A percentile compares a stretch with the other conserved stretches of the same genome.
phyloP scores from a whole-genome alignment of 305 asterid genomes.

The Coffea humblotiana region DNA sequence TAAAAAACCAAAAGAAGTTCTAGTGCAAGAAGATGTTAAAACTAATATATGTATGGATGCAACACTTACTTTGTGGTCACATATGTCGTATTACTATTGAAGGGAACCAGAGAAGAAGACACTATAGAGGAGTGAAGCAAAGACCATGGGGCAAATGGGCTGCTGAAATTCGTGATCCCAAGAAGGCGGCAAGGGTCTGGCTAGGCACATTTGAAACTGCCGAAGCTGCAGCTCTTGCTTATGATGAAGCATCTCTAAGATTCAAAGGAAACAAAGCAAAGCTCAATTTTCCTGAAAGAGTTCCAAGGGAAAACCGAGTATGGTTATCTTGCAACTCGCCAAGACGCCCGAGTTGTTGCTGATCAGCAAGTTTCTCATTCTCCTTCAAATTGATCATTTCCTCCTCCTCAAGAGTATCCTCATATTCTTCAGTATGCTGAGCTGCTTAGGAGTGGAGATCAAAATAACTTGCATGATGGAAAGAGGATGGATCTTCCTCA shows the following conservation, averaged over 20 bases:
- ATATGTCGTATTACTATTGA: background rate
- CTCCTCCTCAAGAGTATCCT: constrained; percentile 15
- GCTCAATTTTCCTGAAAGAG: constrained; percentile 84
- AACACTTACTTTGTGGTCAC: background rate
- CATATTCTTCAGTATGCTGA: constrained; percentile 38
- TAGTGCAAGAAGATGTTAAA: background rate
- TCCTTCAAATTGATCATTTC: background rate
- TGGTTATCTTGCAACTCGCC: constrained; percentile 29
- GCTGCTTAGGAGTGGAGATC: constrained; percentile 24
- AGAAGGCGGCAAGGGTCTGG: constrained; percentile 90
- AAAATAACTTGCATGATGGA: background rate
- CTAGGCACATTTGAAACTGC: constrained; percentile 82
- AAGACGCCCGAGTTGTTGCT: constrained; percentile 1
- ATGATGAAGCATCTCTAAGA: constrained; percentile 76
- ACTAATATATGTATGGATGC: background rate
- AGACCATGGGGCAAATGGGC: constrained; percentile 96
- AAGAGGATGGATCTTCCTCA: no score
- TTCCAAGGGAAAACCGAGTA: constrained; percentile 45
- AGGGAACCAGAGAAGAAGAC: constrained; percentile 53
- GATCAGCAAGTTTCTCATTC: constrained; percentile 4
- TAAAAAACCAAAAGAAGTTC: background rate
- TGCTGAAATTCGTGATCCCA: constrained; percentile 80
- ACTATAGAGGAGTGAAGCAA: constrained; percentile 83
- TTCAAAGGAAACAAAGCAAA: constrained; percentile 90
- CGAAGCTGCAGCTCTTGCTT: constrained; percentile 80